These are phyloP conservation scores for Achaetomiella virescens DNA, from an alignment of 495 filamentous ascomycete species.

Conservation along the genomic window DNA sequence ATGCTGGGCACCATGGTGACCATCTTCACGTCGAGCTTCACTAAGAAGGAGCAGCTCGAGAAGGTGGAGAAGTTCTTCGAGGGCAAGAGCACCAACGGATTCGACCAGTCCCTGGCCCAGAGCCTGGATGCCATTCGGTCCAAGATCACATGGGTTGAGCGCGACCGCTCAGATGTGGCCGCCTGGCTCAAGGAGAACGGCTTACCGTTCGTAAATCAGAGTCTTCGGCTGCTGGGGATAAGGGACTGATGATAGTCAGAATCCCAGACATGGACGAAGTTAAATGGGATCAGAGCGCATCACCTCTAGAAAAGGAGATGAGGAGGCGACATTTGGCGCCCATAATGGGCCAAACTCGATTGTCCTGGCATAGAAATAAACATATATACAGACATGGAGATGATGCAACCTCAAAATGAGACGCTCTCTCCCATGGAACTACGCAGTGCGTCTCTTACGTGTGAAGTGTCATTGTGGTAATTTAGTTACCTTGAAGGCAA, in stretches of 20 bases:
- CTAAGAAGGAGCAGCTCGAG: conserved; percentile 63
- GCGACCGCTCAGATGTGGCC: conserved; percentile 51
- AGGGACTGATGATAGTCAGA: conserved; percentile 19
- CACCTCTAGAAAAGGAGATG: conserved; percentile 6
- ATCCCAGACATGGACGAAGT: not conserved
- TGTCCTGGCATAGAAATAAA: too few species aligned
- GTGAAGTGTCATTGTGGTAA: too few species aligned
- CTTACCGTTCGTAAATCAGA: conserved; percentile 25
- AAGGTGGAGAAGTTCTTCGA: conserved; percentile 77
- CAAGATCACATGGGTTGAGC: conserved; percentile 53
- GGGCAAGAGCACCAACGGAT: conserved; percentile 71
- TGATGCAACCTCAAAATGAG: not conserved
- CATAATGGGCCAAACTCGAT: not conserved
- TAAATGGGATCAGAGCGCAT: not conserved
- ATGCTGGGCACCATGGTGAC: conserved; percentile 84
- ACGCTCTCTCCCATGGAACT: not conserved
- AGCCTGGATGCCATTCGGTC: conserved; percentile 55
- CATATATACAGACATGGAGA: too few species aligned
- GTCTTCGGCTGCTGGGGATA: not conserved
- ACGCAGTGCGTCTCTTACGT: too few species aligned
- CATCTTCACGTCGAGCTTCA: conserved; percentile 79
- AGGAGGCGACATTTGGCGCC: not conserved
- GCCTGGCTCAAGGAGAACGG: conserved; percentile 42
- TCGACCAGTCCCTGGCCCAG: conserved; percentile 56
- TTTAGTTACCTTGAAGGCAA: too few species aligned